Conservation (phyloP, 768 basidiomycete species). For the Tephrocybe sp. region DNA sequence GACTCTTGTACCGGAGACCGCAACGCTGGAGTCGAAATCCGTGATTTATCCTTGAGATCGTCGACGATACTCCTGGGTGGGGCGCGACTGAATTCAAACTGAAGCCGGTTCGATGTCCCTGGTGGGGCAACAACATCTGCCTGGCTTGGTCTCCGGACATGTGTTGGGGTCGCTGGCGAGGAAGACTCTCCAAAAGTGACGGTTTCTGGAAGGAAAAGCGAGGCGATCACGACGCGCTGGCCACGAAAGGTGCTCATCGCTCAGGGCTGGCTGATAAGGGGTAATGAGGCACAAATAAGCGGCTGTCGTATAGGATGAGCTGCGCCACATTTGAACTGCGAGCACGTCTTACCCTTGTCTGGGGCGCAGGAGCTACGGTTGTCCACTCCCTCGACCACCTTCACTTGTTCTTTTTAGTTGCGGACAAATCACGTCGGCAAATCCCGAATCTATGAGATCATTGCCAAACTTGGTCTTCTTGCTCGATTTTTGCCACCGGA, state of each 20-base stretch:
- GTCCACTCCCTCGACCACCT: no score
- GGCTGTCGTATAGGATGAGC: not conserved
- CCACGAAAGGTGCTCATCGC: constrained; percentile 69
- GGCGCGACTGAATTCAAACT: constrained; percentile 26
- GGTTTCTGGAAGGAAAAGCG: constrained; percentile 80
- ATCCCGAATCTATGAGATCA: constrained; percentile 19
- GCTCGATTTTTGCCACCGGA: constrained; percentile 7
- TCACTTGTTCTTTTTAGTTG: constrained; percentile 1
- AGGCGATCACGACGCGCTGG: constrained; percentile 76
- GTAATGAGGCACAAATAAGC: not conserved
- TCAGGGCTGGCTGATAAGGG: no score
- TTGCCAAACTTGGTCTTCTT: constrained; percentile 9
- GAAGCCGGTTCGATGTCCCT: constrained; percentile 23
- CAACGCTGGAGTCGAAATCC: constrained; percentile 39
- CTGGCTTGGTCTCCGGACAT: constrained; percentile 21
- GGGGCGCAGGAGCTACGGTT: no score
- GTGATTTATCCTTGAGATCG: constrained; percentile 63
- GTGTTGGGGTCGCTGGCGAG: constrained; percentile 35
- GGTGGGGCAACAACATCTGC: constrained; percentile 15
- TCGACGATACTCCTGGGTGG: constrained; percentile 76
- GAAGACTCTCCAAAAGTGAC: constrained; percentile 59
- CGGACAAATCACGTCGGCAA: constrained; percentile 8
- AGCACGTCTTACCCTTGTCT: no score
- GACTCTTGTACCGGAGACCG: constrained; percentile 42
- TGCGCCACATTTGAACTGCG: no score